These are phyloP conservation scores for Xylaria palmicola DNA, from an alignment of 495 filamentous ascomycete species.

Conservation along the genomic window DNA sequence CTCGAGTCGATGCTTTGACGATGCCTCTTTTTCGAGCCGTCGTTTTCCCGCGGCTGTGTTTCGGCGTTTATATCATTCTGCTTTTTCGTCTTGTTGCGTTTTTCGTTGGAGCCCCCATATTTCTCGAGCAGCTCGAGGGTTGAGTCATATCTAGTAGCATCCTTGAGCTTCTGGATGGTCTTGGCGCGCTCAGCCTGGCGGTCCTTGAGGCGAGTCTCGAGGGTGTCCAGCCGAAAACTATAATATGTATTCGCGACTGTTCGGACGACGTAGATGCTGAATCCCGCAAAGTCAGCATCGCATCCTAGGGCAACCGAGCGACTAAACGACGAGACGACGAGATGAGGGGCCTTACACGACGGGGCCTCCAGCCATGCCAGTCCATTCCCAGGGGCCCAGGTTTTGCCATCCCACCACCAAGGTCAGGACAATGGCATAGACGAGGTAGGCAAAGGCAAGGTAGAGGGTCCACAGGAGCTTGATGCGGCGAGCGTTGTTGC, in stretches of 20 bases:
- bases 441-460: conserved; percentile 81
- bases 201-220: conserved; percentile 66
- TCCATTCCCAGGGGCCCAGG: conserved; percentile 72
- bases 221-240: conserved; percentile 71
- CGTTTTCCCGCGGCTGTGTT: conserved; percentile 8
- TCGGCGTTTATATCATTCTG: conserved; percentile 25
- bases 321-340: background rate
- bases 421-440: conserved; percentile 74
- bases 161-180: conserved; percentile 92
- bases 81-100: conserved; percentile 40
- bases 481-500: conserved; percentile 69
- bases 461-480: conserved; percentile 90
- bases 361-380: conserved; percentile 74
- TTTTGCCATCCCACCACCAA: conserved; percentile 84
- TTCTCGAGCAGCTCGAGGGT: conserved; percentile 93
- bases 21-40: conserved; percentile 20
- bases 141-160: conserved; percentile 90
- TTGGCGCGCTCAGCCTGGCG: conserved; percentile 73
- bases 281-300: conserved; percentile 21
- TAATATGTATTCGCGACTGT: conserved; percentile 64
- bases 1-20: conserved; percentile 20
- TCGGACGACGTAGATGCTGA: conserved; percentile 69
- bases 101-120: conserved; percentile 70
- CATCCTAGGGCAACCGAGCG: background rate
- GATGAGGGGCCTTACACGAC: conserved; percentile 57